Evolutionary conservation across 1,139 yeast genomes (phyloP).

Genomic region (Pichia sp.): DNA sequence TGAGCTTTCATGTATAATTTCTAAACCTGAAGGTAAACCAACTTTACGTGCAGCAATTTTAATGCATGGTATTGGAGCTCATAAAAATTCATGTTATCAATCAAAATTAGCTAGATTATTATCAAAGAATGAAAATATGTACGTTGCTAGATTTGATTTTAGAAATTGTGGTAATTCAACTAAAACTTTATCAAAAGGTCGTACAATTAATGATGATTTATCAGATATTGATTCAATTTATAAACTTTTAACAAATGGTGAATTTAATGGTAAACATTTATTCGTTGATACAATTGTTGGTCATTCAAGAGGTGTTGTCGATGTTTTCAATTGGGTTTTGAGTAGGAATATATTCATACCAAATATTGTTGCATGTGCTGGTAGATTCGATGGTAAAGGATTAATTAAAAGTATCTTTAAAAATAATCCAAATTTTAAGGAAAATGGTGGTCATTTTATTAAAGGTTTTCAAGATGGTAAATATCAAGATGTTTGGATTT

Average conservation of each 20-base stretch:
- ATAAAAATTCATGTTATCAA: conserved; percentile 73
- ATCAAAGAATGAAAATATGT: conserved; percentile 53
- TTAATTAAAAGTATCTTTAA: conserved; percentile 26
- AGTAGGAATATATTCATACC: conserved; percentile 37
- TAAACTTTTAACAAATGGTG: conserved; percentile 36
- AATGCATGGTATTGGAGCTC: conserved; percentile 79
- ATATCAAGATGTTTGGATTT: conserved; percentile 31
- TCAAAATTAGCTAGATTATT: conserved; percentile 52
- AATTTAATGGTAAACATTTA: conserved; percentile 36
- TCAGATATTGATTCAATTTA: conserved; percentile 56
- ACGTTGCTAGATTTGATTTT: conserved; percentile 71
- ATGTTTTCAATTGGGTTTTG: conserved; percentile 68
- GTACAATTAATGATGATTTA: conserved; percentile 55
- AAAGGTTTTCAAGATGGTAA: conserved; percentile 47
- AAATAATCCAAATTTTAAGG: conserved; percentile 30
- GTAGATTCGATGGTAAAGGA: conserved; percentile 45
- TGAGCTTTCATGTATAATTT: no score
- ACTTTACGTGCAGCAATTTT: conserved; percentile 33
- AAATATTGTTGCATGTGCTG: conserved; percentile 53
- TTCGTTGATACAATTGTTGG: conserved; percentile 51
- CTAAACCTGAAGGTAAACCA: conserved; percentile 15
- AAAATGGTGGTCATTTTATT: conserved; percentile 33
- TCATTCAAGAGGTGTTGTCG: conserved; percentile 76
- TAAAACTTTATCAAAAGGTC: conserved; percentile 45
- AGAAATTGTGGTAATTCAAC: conserved; percentile 79